Conservation (phyloP, 2,329 filamentous ascomycete genomes). For the Tolypocladium endophyticum region DNA sequence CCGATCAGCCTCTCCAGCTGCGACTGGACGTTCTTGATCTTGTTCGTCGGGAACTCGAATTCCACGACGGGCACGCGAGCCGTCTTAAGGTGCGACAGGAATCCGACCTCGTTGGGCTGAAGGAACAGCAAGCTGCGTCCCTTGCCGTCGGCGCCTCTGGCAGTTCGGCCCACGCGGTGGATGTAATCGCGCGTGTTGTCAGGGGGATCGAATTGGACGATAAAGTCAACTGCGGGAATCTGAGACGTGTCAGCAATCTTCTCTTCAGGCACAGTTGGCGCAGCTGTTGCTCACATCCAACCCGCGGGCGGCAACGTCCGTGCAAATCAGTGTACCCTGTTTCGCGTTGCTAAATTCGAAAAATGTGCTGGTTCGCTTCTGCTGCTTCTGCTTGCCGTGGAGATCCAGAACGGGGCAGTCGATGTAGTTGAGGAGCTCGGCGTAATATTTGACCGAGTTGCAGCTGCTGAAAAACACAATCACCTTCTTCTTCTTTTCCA, state of each 20-base stretch:
- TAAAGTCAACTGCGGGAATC: slow-evolving; percentile 93
- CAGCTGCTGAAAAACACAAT: slow-evolving; percentile 94
- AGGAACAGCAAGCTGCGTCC: slow-evolving; percentile 89
- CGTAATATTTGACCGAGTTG: slow-evolving; percentile 91
- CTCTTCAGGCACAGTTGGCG: background rate
- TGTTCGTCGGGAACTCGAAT: slow-evolving; percentile 88
- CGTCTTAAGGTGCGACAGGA: slow-evolving; percentile 82
- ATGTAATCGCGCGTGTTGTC: slow-evolving; percentile 89
- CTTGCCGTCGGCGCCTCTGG: slow-evolving; percentile 71
- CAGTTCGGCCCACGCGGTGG: slow-evolving; percentile 91
- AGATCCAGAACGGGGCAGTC: slow-evolving; percentile 80
- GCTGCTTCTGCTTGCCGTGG: slow-evolving; percentile 95
- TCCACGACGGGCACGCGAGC: slow-evolving; percentile 89
- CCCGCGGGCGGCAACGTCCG: slow-evolving; percentile 89
- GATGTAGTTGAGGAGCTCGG: slow-evolving; percentile 94
- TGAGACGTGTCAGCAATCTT: slow-evolving; percentile 16
- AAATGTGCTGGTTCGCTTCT: slow-evolving; percentile 97
- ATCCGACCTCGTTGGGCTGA: slow-evolving; percentile 84
- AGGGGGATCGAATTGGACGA: slow-evolving; percentile 89
- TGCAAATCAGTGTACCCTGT: slow-evolving; percentile 85
- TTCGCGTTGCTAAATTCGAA: slow-evolving; percentile 80
- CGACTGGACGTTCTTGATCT: slow-evolving; percentile 81
- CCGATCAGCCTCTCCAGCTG: slow-evolving; percentile 90
- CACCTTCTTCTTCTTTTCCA: slow-evolving; percentile 86
- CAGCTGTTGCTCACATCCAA: slow-evolving; percentile 54